Conservation (phyloP, 2,329 filamentous ascomycete species). For the Hawksworthiomyces lignivorus region DNA sequence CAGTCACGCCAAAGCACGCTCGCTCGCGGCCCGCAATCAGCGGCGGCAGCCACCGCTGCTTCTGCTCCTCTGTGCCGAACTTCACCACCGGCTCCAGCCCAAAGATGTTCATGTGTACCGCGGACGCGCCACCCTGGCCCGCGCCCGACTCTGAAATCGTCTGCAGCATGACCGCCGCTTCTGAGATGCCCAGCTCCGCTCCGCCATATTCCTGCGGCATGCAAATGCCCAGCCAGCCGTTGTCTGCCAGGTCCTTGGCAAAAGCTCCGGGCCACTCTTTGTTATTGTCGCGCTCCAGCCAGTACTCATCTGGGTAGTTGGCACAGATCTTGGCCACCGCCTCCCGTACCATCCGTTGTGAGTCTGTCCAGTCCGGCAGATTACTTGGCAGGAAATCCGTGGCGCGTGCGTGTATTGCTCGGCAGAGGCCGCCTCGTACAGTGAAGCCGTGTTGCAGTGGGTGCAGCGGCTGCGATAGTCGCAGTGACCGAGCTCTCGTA, state of each 20-base stretch:
- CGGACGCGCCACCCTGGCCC: slow-evolving; percentile 63
- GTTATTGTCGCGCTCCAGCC: slow-evolving; percentile 62
- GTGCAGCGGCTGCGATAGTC: too few relatives aligned
- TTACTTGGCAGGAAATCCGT: slow-evolving; percentile 6
- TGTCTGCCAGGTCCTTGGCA: slow-evolving; percentile 51
- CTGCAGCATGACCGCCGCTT: slow-evolving; percentile 83
- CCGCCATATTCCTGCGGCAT: slow-evolving; percentile 68
- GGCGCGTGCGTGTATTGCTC: slow-evolving; percentile 2
- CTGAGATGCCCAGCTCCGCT: slow-evolving; percentile 66
- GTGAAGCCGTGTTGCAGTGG: too few relatives aligned
- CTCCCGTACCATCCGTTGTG: slow-evolving; percentile 63
- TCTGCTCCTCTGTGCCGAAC: slow-evolving; percentile 61
- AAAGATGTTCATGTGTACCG: slow-evolving; percentile 60
- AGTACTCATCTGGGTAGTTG: slow-evolving; percentile 66
- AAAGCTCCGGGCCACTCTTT: background rate
- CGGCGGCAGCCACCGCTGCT: slow-evolving; percentile 55
- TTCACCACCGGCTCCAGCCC: slow-evolving; percentile 67
- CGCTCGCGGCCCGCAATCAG: slow-evolving; percentile 66
- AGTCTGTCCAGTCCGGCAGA: slow-evolving; percentile 38
- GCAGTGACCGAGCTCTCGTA: too few relatives aligned
- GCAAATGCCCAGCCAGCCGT: slow-evolving; percentile 76
- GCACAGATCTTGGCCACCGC: slow-evolving; percentile 61
- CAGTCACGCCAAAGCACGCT: slow-evolving; percentile 78
- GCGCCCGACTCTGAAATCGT: slow-evolving; percentile 67
- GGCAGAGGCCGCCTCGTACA: too few relatives aligned